Base-by-base conservation (phyloP, 352 stramenopile genomes). In the Phytophthora melonis region DNA sequence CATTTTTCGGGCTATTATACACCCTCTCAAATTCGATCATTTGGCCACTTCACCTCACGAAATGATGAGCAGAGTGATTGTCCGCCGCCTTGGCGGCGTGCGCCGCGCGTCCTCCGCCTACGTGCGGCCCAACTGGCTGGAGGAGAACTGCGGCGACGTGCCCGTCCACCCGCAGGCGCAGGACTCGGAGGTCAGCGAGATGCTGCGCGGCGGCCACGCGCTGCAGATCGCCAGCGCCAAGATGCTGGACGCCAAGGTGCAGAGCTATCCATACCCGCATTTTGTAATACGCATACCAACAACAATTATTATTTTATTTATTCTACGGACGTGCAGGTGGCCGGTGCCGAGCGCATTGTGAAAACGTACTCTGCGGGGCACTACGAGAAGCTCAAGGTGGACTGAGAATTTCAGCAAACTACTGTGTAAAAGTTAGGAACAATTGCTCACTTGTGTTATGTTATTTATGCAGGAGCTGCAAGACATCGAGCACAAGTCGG, bases 121-220 rank as follows among this genome's bases (percentile, higher is more conserved):
- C 41, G 45, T 18, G 23, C 54, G 27, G 11, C 62, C 59, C 47
- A 93, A 91, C 55, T 94, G 88, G 88, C 78, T 94, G 49, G 86
- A 93, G 45, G 30, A 83, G 6, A 78, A 85, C 68, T 94, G 88
- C 45, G 84, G 86, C 8, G 79, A 91, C 39, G 88, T 94, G 7
- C 88, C 88, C 11, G 34, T 47, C 5, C 58, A 64, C 1, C 81
- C 86, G 16, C 77, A 79, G 10, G n/a, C 47, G 27, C 76, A 81
- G 13, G 80, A 93, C 56, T 14, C 74, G 23, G 76, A 78, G 41
- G 68, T 86, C 50, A 92, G 88, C 75, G 78, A 90, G 68, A 94
- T 94, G 88, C 54, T 93, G 59, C 88, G 88, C 23, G 81, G 80
- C 45, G 88, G 84, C 60, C 88, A 93, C 70, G 86, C 83, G 18